phyloP scores from a whole-genome alignment of 1,139 yeast species.

The Saccharomyces hybrid region DNA sequence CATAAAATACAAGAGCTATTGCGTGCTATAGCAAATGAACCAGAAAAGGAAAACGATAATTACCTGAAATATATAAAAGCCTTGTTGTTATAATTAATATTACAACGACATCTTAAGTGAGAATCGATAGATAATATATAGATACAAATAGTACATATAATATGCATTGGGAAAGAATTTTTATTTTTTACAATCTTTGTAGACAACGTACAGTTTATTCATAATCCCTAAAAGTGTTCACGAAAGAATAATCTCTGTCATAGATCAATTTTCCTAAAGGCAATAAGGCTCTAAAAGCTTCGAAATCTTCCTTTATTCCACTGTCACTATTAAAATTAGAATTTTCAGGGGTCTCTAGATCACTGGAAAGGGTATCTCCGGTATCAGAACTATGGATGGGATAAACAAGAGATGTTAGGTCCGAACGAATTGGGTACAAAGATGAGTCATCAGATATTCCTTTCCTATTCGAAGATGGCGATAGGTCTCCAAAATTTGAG shows the following conservation, averaged over 20 bases:
- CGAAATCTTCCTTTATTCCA: neutral
- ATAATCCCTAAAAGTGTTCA: conserved; percentile 6
- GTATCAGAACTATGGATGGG: conserved; percentile 5
- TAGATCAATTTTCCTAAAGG: conserved; percentile 14
- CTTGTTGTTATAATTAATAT: neutral
- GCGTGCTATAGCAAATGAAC: conserved; percentile 10
- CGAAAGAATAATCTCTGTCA: conserved; percentile 16
- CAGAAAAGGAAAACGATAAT: conserved; percentile 13
- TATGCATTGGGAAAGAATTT: neutral
- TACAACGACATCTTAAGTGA: neutral
- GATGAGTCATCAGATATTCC: neutral
- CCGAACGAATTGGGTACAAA: conserved; percentile 3
- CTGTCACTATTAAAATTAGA: neutral
- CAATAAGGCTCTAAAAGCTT: conserved; percentile 5
- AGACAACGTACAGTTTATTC: neutral
- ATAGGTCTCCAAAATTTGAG: neutral
- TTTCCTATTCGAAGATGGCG: conserved; percentile 1
- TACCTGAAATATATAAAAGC: conserved; percentile 18
- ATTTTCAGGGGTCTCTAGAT: neutral
- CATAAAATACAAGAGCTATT: conserved; percentile 20
- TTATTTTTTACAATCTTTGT: neutral
- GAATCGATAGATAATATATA: neutral
- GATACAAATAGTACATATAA: neutral
- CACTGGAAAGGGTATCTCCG: neutral
- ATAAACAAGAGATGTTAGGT: conserved; percentile 1